phyloP scores from a whole-genome alignment of 495 filamentous ascomycete genomes.

The Hypomontagnella monticulosa region DNA sequence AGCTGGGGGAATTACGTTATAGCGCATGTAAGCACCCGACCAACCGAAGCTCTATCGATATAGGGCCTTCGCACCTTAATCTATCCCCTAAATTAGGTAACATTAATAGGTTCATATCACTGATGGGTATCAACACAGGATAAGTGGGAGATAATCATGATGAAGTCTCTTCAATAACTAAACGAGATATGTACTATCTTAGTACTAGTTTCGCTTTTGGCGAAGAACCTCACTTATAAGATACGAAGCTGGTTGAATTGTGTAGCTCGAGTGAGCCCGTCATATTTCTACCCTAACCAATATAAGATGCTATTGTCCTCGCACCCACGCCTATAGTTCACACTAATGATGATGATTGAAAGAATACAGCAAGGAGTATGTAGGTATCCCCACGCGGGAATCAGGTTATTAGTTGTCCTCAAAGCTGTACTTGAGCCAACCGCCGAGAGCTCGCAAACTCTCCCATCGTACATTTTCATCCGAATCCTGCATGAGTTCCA shows the following conservation, averaged over 20 bases:
- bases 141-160: too few species aligned
- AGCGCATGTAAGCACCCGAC: constrained; percentile 5
- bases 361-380: constrained; percentile 32
- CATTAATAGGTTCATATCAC: neutral
- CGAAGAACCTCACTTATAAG: neutral
- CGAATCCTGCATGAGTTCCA: constrained; percentile 92
- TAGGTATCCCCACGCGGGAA: constrained; percentile 12
- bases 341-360: constrained; percentile 19
- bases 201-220: too few species aligned
- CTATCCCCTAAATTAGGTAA: neutral
- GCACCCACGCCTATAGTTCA: constrained; percentile 22
- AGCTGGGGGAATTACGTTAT: constrained; percentile 35
- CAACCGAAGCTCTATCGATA: constrained; percentile 11
- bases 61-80: neutral
- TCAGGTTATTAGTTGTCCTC: constrained; percentile 60
- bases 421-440: constrained; percentile 93
- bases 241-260: constrained; percentile 14
- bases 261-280: constrained; percentile 19
- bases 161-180: too few species aligned
- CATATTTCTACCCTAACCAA: constrained; percentile 28
- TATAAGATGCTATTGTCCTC: constrained; percentile 32
- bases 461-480: constrained; percentile 96
- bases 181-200: too few species aligned
- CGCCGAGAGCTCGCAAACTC: constrained; percentile 89
- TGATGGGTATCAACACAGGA: too few species aligned